Percentiles rank a stretch among this genome's conserved stretches.
These are phyloP conservation scores for Prototheca wickerhamii DNA, from an alignment of 163 green algal genomes.

Conservation along the genomic window DNA sequence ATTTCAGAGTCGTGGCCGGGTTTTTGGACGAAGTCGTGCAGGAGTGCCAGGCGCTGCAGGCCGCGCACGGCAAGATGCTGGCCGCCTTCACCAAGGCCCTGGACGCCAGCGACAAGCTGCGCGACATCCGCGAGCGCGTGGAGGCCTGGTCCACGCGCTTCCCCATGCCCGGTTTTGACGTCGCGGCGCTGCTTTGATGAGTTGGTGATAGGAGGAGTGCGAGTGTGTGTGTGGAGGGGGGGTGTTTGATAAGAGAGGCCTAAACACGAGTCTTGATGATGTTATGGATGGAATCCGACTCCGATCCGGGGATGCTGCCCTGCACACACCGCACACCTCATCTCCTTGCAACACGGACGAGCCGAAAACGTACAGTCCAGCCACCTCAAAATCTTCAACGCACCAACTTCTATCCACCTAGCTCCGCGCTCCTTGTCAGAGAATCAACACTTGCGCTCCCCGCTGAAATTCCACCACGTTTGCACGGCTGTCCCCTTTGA, in stretches of 20 bases:
- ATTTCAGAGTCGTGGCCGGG: constrained; percentile 81
- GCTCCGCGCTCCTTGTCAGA: too few relatives aligned
- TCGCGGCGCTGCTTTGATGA: not conserved
- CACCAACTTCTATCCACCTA: too few relatives aligned
- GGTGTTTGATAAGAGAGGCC: too few relatives aligned
- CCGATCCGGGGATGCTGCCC: too few relatives aligned
- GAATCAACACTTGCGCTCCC: too few relatives aligned
- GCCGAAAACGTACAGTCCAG: too few relatives aligned
- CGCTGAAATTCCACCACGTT: too few relatives aligned
- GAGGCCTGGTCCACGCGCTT: constrained; percentile 75
- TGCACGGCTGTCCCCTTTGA: not conserved
- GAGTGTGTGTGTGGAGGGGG: not conserved
- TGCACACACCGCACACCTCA: too few relatives aligned
- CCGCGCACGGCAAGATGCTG: constrained; percentile 67
- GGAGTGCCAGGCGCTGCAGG: constrained; percentile 74
- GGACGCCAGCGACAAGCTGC: constrained; percentile 51
- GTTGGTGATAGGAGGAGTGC: not conserved
- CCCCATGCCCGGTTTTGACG: constrained; percentile 88
- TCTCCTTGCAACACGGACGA: too few relatives aligned
- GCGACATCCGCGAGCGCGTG: constrained; percentile 61
- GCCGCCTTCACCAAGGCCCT: constrained; percentile 78
- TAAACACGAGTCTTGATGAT: too few relatives aligned
- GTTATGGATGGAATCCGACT: too few relatives aligned
- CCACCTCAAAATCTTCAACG: too few relatives aligned
- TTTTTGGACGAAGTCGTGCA: constrained; percentile 75